Base-by-base conservation (phyloP, 805 yeast genomes). In the Yarrowia divulgata region DNA sequence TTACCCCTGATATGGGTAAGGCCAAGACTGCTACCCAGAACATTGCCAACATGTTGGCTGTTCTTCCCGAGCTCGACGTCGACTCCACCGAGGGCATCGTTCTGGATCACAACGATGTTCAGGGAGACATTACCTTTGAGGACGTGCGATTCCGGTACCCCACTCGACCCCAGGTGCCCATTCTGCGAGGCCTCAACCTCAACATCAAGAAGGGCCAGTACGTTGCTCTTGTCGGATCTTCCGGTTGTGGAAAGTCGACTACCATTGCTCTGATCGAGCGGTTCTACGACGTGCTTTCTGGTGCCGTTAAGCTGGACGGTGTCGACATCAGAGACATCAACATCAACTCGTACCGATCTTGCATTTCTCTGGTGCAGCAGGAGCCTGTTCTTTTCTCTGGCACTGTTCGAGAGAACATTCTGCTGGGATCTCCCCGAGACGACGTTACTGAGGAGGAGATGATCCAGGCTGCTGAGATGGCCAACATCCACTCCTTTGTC, bases 141-240 rank as follows among this genome's bases (percentile, higher is more conserved):
- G 79, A 87, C 71, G 87, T 93, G 6, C 76, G 79, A 4, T 94
- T 92, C 78, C 73, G 84, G 3, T 94, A 93, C 77, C 87, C 90
- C 1, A 80, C 88, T 1, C 84, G 95, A 70, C 83, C 83, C 0
- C 80, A 81, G 16, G 81, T 81, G 0, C 77, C 79, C 6, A 87
- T 87, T 0, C 76, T 94, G 35, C 79, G 84, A 0, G 79, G 87
- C 43, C 79, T 90, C 2, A 78, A 79, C 57, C 72, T 90, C 14
- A 73, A 74, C 0, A 81, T 93, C 46, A 77, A 82, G n/a, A 75
- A 83, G 9, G 84, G 85, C 1, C 79, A 82, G 70, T 78, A 85
- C 45, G 87, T 88, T 14, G 95, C 88, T 67, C 79, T 94, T 3
- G 88, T 94, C 7, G 90, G 89, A 1, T 84, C 89, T 0, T 84